Conservation (phyloP, 129 eudicot genomes). For the Chrysanthemum lavandulifolium region DNA sequence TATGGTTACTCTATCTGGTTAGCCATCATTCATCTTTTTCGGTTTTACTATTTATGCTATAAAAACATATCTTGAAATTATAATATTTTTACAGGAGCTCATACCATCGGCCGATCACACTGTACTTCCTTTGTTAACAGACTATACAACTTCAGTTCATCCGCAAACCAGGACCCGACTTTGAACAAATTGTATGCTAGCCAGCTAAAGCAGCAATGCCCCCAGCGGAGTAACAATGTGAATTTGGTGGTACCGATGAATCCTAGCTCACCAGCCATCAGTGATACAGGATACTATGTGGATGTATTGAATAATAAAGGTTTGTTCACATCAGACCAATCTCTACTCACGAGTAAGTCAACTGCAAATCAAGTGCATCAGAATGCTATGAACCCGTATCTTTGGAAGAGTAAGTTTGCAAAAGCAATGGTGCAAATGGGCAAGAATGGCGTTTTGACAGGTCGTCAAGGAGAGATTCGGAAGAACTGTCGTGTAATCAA, state of each 20-base stretch:
- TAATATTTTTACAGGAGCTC: constrained; percentile 46
- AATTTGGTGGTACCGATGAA: constrained; percentile 70
- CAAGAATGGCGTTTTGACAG: constrained; percentile 53
- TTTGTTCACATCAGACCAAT: constrained; percentile 67
- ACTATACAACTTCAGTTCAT: constrained; percentile 54
- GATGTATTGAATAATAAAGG: constrained; percentile 49
- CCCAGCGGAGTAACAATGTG: constrained; percentile 36
- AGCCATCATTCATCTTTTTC: neutral
- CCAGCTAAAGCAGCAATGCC: constrained; percentile 65
- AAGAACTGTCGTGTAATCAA: constrained; percentile 56
- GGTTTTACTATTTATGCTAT: neutral
- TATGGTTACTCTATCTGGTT: constrained; percentile 73
- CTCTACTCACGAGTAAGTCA: constrained; percentile 39
- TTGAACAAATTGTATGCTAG: constrained; percentile 44
- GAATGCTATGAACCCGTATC: constrained; percentile 42
- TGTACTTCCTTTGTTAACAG: constrained; percentile 68
- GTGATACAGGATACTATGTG: constrained; percentile 49
- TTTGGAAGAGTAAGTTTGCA: constrained; percentile 60
- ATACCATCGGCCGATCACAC: constrained; percentile 67
- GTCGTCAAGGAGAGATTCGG: constrained; percentile 65
- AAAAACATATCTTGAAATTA: neutral
- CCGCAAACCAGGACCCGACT: constrained; percentile 52
- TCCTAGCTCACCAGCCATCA: constrained; percentile 46
- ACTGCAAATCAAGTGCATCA: constrained; percentile 55
- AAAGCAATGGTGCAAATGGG: constrained; percentile 90